phyloP scores from a whole-genome alignment of 2,329 filamentous ascomycete genomes.

The Knoxdaviesia proteae region DNA sequence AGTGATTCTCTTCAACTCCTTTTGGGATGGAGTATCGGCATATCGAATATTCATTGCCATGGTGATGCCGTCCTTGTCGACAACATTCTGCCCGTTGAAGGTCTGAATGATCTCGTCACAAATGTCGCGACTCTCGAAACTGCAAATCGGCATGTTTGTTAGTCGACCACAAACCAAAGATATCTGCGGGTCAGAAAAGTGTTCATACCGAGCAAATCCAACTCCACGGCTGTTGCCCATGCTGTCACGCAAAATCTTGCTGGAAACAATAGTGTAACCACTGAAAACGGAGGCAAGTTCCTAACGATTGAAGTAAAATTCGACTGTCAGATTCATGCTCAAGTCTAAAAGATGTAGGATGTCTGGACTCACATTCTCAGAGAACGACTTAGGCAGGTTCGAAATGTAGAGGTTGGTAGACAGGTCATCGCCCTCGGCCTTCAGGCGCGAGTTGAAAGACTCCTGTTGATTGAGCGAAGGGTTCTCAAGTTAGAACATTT shows the following conservation, averaged over 20 bases:
- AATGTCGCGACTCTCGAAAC: conserved; percentile 73
- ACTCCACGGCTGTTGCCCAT: conserved; percentile 90
- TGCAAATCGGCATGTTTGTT: conserved; percentile 17
- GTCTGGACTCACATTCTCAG: conserved; percentile 50
- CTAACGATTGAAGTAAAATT: conserved; percentile 16
- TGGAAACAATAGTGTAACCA: conserved; percentile 69
- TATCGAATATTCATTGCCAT: conserved; percentile 86
- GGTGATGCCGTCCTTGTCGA: conserved; percentile 37
- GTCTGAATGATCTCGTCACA: conserved; percentile 77
- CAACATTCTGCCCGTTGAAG: conserved; percentile 62
- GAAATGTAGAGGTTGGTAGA: conserved; percentile 98
- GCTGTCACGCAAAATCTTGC: conserved; percentile 82
- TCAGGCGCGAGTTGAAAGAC: conserved; percentile 94
- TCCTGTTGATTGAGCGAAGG: conserved; percentile 36
- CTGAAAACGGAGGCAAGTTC: conserved; percentile 61
- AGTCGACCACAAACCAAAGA: conserved; percentile 3
- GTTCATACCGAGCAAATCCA: conserved; percentile 73
- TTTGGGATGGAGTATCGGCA: conserved; percentile 90
- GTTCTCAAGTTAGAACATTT: not conserved
- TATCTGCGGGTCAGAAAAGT: conserved; percentile 1
- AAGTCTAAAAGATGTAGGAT: conserved; percentile 1
- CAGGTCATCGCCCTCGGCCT: conserved; percentile 72
- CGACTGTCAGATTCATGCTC: not conserved
- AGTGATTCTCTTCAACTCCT: conserved; percentile 88
- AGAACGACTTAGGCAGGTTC: conserved; percentile 80